Evolutionary conservation across 1,284 basidiomycete genomes (phyloP).

Genomic region (Flammula alnicola): DNA sequence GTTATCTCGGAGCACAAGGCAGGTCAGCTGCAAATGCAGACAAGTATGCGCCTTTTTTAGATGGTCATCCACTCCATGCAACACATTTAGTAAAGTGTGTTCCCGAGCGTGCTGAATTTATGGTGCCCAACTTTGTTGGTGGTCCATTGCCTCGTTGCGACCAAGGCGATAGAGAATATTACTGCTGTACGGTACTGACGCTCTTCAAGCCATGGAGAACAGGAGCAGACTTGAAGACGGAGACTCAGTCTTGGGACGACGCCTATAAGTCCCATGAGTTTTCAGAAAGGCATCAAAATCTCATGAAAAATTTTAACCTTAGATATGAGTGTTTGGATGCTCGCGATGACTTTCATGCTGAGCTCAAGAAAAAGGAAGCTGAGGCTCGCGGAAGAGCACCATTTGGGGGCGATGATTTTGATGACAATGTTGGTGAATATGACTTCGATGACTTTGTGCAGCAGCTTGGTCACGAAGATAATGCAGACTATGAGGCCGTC

Average conservation of each 20-base stretch:
- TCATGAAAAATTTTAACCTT: constrained; percentile 32
- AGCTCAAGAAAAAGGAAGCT: constrained; percentile 14
- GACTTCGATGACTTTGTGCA: neutral
- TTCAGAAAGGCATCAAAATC: constrained; percentile 1
- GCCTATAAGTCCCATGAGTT: constrained; percentile 25
- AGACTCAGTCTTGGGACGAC: constrained; percentile 25
- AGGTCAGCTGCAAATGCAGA: too few species aligned
- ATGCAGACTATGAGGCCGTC: too few species aligned
- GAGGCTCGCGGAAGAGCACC: neutral
- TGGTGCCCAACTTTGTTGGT: constrained; percentile 28
- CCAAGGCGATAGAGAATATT: constrained; percentile 30
- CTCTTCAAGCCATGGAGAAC: constrained; percentile 32
- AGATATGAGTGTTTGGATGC: constrained; percentile 33
- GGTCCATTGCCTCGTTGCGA: constrained; percentile 25
- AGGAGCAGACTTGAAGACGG: constrained; percentile 20
- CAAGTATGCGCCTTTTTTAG: constrained; percentile 10
- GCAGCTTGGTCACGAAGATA: too few species aligned
- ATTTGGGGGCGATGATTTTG: neutral
- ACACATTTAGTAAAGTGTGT: constrained; percentile 16
- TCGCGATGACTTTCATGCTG: constrained; percentile 29
- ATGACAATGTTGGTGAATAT: neutral
- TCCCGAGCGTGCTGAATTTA: neutral
- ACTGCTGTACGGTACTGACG: constrained; percentile 33
- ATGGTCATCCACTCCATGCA: constrained; percentile 13
- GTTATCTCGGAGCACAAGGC: neutral